A percentile compares a stretch with the other conserved stretches of the same genome.
phyloP scores from a whole-genome alignment of 257 asterid genomes.

The Gentiana dahurica region DNA sequence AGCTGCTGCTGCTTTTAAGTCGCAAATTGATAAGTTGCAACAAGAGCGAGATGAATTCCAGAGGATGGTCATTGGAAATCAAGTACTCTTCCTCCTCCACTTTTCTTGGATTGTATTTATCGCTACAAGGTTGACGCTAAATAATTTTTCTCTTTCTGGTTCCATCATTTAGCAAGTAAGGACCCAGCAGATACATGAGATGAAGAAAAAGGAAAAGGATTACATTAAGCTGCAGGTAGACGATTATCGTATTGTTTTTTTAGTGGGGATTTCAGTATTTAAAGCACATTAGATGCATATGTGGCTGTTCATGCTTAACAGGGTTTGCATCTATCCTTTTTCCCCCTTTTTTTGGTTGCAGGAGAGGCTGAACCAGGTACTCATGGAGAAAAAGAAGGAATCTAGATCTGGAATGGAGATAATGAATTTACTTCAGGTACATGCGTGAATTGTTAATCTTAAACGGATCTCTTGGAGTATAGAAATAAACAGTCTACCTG shows the following conservation, averaged over 20 bases:
- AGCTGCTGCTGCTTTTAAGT: conserved; percentile 39
- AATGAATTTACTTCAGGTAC: conserved; percentile 91
- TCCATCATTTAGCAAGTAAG: conserved; percentile 64
- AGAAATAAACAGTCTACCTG: conserved; percentile 3
- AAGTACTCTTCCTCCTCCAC: conserved; percentile 13
- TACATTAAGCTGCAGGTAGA: conserved; percentile 34
- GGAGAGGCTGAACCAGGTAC: conserved; percentile 90
- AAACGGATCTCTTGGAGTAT: too few relatives aligned
- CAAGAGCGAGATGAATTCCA: conserved; percentile 43
- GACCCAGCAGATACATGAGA: conserved; percentile 84
- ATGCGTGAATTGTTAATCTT: not conserved
- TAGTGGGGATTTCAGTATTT: not conserved
- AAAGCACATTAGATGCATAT: not conserved
- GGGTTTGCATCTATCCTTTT: not conserved
- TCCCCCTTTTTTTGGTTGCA: conserved; percentile 19
- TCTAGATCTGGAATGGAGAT: conserved; percentile 97
- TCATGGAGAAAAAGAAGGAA: conserved; percentile 96
- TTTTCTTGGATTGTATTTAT: not conserved
- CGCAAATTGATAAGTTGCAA: conserved; percentile 40
- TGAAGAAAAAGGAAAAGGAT: conserved; percentile 88
- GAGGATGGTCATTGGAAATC: conserved; percentile 43
- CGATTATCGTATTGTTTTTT: not conserved
- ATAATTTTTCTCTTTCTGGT: not conserved
- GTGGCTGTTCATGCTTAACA: not conserved
- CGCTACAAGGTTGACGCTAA: conserved; percentile 1